Conservation (phyloP, 1,139 yeast species). For the Candida tropicalis region DNA sequence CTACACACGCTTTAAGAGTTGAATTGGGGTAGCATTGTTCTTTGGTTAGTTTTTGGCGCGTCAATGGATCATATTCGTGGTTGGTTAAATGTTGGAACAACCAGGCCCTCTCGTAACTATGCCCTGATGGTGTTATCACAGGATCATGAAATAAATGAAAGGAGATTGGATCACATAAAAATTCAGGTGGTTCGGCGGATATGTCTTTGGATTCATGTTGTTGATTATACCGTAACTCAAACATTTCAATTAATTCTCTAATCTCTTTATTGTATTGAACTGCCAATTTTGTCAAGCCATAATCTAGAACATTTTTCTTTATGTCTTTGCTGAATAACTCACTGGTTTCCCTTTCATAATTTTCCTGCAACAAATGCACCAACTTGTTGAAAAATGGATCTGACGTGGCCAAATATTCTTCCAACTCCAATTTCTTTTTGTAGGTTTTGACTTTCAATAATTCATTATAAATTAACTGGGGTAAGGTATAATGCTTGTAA, state of each 20-base stretch:
- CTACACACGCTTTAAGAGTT: slow-evolving; percentile 17
- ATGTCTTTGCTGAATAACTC: slow-evolving; percentile 15
- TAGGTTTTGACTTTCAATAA: slow-evolving; percentile 22
- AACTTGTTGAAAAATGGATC: slow-evolving; percentile 28
- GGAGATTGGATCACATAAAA: slow-evolving; percentile 49
- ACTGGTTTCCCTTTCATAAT: slow-evolving; percentile 20
- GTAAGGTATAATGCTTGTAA: slow-evolving; percentile 20
- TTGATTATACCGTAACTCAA: slow-evolving; percentile 23
- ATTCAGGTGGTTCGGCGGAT: slow-evolving; percentile 39
- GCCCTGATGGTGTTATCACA: slow-evolving; percentile 49
- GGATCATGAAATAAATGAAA: slow-evolving; percentile 47
- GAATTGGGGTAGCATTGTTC: slow-evolving; percentile 24
- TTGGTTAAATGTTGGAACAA: slow-evolving; percentile 39
- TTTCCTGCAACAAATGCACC: slow-evolving; percentile 23
- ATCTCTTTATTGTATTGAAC: slow-evolving; percentile 24
- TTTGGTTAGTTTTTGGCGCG: slow-evolving; percentile 23
- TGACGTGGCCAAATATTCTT: slow-evolving; percentile 23
- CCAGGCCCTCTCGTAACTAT: slow-evolving; percentile 44
- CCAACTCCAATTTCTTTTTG: slow-evolving; percentile 20
- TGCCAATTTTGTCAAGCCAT: slow-evolving; percentile 23
- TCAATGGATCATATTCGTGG: slow-evolving; percentile 44
- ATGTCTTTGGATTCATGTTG: background rate
- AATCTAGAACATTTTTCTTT: slow-evolving; percentile 20
- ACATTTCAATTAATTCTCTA: slow-evolving; percentile 24
- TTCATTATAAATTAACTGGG: slow-evolving; percentile 21